Percentiles rank a stretch among this genome's conserved stretches.
These are phyloP conservation scores for Fraxinus floribunda DNA, from an alignment of 305 asterid species.

Conservation along the genomic window DNA sequence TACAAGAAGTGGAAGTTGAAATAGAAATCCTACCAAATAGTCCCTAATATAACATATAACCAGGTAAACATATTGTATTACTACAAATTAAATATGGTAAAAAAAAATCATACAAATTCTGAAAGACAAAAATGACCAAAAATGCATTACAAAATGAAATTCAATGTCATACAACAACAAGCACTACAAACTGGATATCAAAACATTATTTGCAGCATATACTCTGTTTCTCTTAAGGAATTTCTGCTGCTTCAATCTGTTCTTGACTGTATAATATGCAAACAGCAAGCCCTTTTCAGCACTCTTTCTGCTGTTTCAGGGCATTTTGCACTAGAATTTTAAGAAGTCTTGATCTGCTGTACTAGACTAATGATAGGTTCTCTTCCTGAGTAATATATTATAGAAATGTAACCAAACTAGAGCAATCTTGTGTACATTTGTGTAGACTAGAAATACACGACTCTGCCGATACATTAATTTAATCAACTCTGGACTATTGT, in stretches of 20 bases:
- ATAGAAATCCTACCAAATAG: background rate
- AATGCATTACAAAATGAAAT: background rate
- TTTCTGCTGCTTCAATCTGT: slow-evolving; percentile 32
- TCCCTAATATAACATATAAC: background rate
- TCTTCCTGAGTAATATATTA: background rate
- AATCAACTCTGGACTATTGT: slow-evolving; percentile 40
- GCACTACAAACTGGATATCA: slow-evolving; percentile 13
- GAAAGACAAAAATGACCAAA: slow-evolving; percentile 16
- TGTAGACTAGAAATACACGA: slow-evolving; percentile 20
- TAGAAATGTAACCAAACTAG: slow-evolving; percentile 18
- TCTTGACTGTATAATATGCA: slow-evolving; percentile 25
- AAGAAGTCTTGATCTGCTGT: slow-evolving; percentile 14
- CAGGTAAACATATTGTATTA: background rate
- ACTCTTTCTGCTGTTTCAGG: slow-evolving; percentile 10
- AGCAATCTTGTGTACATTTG: slow-evolving; percentile 26
- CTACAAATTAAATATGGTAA: background rate
- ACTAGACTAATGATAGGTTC: background rate
- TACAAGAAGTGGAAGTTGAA: background rate
- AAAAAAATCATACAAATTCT: background rate
- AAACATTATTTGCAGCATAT: slow-evolving; percentile 25
- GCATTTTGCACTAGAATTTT: background rate
- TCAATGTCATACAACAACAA: slow-evolving; percentile 36
- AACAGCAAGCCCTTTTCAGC: slow-evolving; percentile 8
- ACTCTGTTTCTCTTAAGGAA: slow-evolving; percentile 28
- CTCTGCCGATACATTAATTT: background rate